Evolutionary conservation across 345 rosid genomes (phyloP).

Genomic region (Dipteronia dyeriana): DNA sequence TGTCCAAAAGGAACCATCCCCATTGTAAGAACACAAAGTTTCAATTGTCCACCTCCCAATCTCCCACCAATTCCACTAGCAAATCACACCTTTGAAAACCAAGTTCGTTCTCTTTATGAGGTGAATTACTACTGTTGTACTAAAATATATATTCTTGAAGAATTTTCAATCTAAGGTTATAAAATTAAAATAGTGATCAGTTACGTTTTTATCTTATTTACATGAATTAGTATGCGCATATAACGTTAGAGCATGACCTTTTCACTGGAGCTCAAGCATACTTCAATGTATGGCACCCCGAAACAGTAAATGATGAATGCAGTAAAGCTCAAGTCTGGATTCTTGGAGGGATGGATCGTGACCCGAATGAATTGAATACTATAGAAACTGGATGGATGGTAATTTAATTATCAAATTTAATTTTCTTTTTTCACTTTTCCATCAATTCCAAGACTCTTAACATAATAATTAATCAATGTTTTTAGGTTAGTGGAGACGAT

Average conservation of each 20-base stretch:
- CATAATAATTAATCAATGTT: too few species aligned
- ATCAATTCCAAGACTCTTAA: too few species aligned
- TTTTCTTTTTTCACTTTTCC: too few species aligned
- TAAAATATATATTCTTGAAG: too few species aligned
- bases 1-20: too few species aligned
- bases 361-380: constrained; percentile 8
- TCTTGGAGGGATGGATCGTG: neutral
- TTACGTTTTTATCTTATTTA: neutral
- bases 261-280: constrained; percentile 26
- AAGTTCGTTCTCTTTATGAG: constrained; percentile 12
- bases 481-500: too few species aligned
- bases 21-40: constrained; percentile 9
- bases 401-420: too few species aligned
- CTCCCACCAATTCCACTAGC: neutral
- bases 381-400: constrained; percentile 32
- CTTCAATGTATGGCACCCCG: constrained; percentile 31
- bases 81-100: too few species aligned
- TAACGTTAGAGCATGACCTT: neutral
- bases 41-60: neutral
- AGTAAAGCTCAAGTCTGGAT: constrained; percentile 28
- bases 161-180: neutral
- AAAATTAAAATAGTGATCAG: neutral
- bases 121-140: constrained; percentile 6
- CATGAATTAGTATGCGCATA: constrained; percentile 22
- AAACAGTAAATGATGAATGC: neutral